Base-by-base conservation (phyloP, 106 monocot genomes). In the Ottelia alismoides region DNA sequence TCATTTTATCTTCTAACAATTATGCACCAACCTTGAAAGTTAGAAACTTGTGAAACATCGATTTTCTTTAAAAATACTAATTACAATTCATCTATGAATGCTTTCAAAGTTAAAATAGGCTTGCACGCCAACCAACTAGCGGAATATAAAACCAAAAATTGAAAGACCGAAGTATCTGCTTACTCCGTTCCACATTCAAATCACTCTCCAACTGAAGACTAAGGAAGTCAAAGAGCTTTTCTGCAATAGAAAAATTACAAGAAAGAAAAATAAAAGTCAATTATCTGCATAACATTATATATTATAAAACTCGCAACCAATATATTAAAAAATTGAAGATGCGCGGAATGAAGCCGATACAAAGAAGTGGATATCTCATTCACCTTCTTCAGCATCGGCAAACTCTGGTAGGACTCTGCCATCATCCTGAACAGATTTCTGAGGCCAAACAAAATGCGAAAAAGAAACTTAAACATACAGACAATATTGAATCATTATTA, bases 311-410 rank as follows among this genome's bases (percentile, higher is more conserved):
- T 14, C 2, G 1, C 16, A 28, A 29, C n/a, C n/a, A 30, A 30
- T n/a, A 12, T 24, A 28, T 18, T 27, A 28, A 30, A 55, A 5
- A 14, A 0, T 54, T 17, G 25, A 26, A 27, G 25, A 25, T 1
- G 16, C 14, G 17, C 2, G 46, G 17, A 26, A 45, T 1, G 2
- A n/a, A 57, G 10, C n/a, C 28, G 48, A 25, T 47, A n/a, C n/a
- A n/a, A n/a, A n/a, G n/a, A n/a, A n/a, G n/a, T n/a, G 50, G 5
- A n/a, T 43, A 43, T 6, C 40, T 7, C 16, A 43, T 43, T 24
- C 1, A 96, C 88, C 94, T 82, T 96, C 85, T 61, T 82, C 85
- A 17, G 73, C 78, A 79, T 96, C 88, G 20, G 81, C 88, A 71
- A 96, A 96, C 57, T 96, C 85, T 51, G 96, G 96, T 28, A 65